These are phyloP conservation scores for Sutorius australiensis DNA, from an alignment of 768 basidiomycete genomes.

Conservation along the genomic window DNA sequence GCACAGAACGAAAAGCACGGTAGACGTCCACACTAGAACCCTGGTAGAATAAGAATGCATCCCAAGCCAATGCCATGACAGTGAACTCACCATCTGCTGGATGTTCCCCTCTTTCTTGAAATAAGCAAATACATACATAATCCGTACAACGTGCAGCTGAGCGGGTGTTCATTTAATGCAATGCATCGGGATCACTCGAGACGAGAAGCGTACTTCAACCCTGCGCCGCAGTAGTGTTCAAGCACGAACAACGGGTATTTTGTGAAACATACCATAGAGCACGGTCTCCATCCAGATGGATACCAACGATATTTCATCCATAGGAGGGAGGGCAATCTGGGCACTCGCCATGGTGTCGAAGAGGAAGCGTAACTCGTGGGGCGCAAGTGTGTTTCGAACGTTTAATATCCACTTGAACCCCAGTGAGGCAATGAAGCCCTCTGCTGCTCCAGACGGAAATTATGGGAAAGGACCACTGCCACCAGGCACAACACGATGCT, in stretches of 20 bases:
- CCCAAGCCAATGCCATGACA: neutral
- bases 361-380: neutral
- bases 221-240: neutral
- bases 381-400: neutral
- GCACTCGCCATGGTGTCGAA: conserved; percentile 4
- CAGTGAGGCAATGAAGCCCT: neutral
- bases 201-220: conserved; percentile 7
- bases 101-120: neutral
- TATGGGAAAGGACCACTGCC: neutral
- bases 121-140: conserved; percentile 15
- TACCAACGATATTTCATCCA: conserved; percentile 13
- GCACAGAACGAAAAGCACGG: conserved; percentile 11
- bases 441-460: neutral
- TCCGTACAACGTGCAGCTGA: conserved; percentile 12
- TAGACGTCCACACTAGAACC: conserved; percentile 12
- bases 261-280: conserved; percentile 13
- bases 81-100: conserved; percentile 3
- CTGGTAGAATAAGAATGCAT: conserved; percentile 1
- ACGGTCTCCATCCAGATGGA: conserved; percentile 17
- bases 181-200: neutral
- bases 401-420: conserved; percentile 1
- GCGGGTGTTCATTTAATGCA: neutral
- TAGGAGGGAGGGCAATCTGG: neutral
- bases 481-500: conserved; percentile 3
- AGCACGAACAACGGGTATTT: neutral